Conservation (phyloP, 129 eudicot genomes). For the Pittosporum tobira region DNA sequence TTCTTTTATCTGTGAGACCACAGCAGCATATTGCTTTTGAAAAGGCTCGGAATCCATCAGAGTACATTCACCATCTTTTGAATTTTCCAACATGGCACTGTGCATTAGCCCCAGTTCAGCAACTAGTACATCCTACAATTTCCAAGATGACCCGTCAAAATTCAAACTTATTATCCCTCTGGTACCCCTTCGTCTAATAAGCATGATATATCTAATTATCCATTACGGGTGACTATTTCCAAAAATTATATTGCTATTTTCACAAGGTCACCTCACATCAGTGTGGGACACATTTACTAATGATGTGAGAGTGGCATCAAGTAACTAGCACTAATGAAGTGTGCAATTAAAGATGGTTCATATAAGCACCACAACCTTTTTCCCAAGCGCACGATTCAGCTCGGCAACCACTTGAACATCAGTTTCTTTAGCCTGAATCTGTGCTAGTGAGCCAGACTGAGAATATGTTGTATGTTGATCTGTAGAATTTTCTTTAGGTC, state of each 20-base stretch:
- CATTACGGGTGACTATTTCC: too few species aligned
- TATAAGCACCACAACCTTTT: constrained; percentile 46
- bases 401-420: constrained; percentile 85
- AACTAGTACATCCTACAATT: constrained; percentile 65
- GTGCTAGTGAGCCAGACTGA: constrained; percentile 33
- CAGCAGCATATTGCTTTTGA: constrained; percentile 83
- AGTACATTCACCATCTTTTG: constrained; percentile 36
- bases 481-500: constrained; percentile 30
- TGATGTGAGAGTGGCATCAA: too few species aligned
- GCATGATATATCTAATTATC: too few species aligned
- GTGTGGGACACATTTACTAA: too few species aligned
- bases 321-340: too few species aligned
- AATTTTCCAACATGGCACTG: constrained; percentile 68
- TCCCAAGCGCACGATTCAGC: constrained; percentile 75
- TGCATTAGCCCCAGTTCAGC: constrained; percentile 69
- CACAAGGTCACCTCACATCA: too few species aligned
- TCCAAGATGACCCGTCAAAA: constrained; percentile 9
- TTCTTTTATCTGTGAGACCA: constrained; percentile 59
- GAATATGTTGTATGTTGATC: constrained; percentile 33
- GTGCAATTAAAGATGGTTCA: too few species aligned
- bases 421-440: constrained; percentile 68
- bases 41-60: constrained; percentile 68
- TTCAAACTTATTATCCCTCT: neutral
- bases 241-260: too few species aligned
- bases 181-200: too few species aligned